These are phyloP conservation scores for Ophiostoma angusticollis DNA, from an alignment of 2,329 filamentous ascomycete genomes.

Conservation along the genomic window DNA sequence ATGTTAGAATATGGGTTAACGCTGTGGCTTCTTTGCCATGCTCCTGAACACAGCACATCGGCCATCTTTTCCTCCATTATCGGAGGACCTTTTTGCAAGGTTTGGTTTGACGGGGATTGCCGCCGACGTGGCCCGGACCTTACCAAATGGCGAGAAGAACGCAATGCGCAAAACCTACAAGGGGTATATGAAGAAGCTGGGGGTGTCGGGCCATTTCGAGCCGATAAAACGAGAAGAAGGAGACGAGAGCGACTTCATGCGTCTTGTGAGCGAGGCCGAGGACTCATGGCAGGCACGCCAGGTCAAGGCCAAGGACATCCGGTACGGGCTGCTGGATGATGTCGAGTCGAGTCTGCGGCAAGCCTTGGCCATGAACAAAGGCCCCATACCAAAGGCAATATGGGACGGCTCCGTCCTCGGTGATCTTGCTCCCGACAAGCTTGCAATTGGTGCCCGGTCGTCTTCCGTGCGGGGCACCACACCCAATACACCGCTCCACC, in stretches of 20 bases:
- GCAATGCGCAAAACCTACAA: conserved; percentile 56
- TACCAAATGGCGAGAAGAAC: conserved; percentile 55
- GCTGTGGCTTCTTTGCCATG: conserved; percentile 15
- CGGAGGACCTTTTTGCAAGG: conserved; percentile 46
- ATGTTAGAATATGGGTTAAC: conserved; percentile 28
- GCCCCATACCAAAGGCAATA: conserved; percentile 37
- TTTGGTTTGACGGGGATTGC: conserved; percentile 45
- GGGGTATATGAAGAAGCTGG: conserved; percentile 52
- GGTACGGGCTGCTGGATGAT: conserved; percentile 35
- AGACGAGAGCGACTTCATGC: conserved; percentile 38
- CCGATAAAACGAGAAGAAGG: conserved; percentile 41
- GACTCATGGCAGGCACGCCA: conserved; percentile 44
- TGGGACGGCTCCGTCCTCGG: conserved; percentile 49
- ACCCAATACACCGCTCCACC: conserved; percentile 37
- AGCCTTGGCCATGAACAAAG: conserved; percentile 45
- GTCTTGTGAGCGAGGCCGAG: conserved; percentile 37
- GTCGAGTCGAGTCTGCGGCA: conserved; percentile 32
- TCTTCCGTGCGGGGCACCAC: conserved; percentile 35
- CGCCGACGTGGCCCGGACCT: conserved; percentile 47
- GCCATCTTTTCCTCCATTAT: conserved; percentile 33
- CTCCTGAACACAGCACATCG: conserved; percentile 32
- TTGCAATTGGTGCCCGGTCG: conserved; percentile 24
- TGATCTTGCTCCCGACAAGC: conserved; percentile 34
- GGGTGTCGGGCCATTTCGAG: conserved; percentile 50
- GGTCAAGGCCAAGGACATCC: conserved; percentile 42